phyloP scores from a whole-genome alignment of 2,329 filamentous ascomycete species.

The Beauveria caledonica region DNA sequence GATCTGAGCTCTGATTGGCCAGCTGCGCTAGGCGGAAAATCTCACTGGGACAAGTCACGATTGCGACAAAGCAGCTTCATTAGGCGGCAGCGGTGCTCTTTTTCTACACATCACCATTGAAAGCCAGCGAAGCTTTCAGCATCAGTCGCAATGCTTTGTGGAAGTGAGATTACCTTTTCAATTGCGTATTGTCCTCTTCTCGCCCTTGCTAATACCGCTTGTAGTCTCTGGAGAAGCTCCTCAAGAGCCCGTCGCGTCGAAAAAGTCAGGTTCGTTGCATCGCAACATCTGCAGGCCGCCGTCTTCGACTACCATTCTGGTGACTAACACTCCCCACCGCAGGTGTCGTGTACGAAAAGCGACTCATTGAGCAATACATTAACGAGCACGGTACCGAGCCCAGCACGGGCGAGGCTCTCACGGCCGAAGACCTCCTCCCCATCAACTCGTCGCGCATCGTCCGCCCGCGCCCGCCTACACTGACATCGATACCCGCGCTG shows the following conservation, averaged over 20 bases:
- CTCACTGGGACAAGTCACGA: constrained; percentile 1
- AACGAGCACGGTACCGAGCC: constrained; percentile 89
- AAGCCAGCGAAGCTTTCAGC: constrained; percentile 19
- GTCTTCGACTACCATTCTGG: background rate
- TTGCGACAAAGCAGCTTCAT: background rate
- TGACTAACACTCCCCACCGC: background rate
- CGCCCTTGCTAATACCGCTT: background rate
- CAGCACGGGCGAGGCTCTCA: constrained; percentile 76
- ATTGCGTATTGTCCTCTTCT: background rate
- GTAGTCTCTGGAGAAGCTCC: constrained; percentile 94
- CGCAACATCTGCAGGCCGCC: background rate
- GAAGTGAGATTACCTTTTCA: constrained; percentile 29
- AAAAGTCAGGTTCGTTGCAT: constrained; percentile 69
- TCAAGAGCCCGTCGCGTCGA: constrained; percentile 87
- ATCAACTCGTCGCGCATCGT: constrained; percentile 78
- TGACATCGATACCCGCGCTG: constrained; percentile 92
- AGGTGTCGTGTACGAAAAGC: constrained; percentile 91
- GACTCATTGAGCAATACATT: constrained; percentile 91
- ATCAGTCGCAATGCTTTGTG: constrained; percentile 37
- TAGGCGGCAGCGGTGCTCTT: constrained; percentile 11
- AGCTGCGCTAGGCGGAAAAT: constrained; percentile 2
- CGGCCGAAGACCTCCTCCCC: constrained; percentile 76
- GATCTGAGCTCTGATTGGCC: background rate
- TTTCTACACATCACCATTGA: constrained; percentile 21
- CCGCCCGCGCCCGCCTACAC: constrained; percentile 79